Evolutionary conservation across 2,329 filamentous ascomycete genomes (phyloP).

Genomic region (Epichloe hybrida): DNA sequence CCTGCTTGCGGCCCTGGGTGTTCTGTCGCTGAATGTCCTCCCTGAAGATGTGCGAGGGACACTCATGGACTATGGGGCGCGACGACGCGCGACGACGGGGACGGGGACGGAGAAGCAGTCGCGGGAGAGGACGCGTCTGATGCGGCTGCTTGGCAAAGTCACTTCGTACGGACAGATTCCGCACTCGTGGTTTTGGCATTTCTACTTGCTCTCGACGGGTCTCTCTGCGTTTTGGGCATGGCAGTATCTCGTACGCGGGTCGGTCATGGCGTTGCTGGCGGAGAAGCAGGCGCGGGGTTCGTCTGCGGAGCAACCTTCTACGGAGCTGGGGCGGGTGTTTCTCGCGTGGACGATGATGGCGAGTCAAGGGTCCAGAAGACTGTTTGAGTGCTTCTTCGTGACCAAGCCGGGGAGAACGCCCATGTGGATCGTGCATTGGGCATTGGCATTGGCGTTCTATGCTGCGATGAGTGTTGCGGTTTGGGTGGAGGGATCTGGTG

Average conservation of each 20-base stretch:
- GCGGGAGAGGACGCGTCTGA: background rate
- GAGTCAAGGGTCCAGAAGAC: conserved; percentile 58
- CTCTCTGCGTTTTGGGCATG: conserved; percentile 62
- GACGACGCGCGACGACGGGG: conserved; percentile 13
- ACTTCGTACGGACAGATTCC: conserved; percentile 46
- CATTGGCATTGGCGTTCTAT: conserved; percentile 69
- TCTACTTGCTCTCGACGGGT: conserved; percentile 61
- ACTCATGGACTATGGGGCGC: conserved; percentile 39
- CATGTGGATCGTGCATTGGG: conserved; percentile 82
- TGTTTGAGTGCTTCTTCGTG: conserved; percentile 61
- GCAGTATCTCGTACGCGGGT: conserved; percentile 45
- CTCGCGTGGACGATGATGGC: conserved; percentile 61
- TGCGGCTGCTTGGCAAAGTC: conserved; percentile 10
- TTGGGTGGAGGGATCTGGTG: conserved; percentile 74
- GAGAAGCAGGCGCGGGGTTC: conserved; percentile 18
- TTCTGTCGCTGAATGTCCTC: conserved; percentile 29
- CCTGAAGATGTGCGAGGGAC: conserved; percentile 30
- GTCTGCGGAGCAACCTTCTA: conserved; percentile 16
- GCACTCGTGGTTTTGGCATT: conserved; percentile 80
- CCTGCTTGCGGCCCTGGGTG: conserved; percentile 24
- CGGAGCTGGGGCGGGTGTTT: conserved; percentile 47
- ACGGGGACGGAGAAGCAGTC: background rate
- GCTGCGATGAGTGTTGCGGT: conserved; percentile 56
- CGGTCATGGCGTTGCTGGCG: conserved; percentile 34
- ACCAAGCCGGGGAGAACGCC: conserved; percentile 47